Evolutionary conservation across 1,139 yeast genomes (phyloP).

Genomic region (Torulaspora pretoriensis): DNA sequence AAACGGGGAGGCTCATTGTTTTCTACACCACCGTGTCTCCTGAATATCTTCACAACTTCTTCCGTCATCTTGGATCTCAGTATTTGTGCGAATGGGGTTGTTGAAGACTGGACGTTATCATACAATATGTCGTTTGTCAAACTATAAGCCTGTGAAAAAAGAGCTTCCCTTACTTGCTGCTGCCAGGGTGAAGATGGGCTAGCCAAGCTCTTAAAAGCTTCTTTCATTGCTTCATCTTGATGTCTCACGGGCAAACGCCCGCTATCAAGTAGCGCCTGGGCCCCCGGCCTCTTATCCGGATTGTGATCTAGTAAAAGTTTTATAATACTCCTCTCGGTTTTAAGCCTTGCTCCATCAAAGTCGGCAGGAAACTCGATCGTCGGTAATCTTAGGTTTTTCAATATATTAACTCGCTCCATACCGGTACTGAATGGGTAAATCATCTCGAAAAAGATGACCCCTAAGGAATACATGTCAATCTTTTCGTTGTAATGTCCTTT

Average conservation of each 20-base stretch:
- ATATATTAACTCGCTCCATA: slow-evolving; percentile 81
- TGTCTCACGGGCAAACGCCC: slow-evolving; percentile 84
- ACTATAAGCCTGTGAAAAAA: slow-evolving; percentile 79
- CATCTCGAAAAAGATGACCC: slow-evolving; percentile 95
- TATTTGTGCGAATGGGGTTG: slow-evolving; percentile 38
- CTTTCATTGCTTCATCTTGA: slow-evolving; percentile 84
- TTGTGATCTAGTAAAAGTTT: slow-evolving; percentile 66
- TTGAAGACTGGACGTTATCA: slow-evolving; percentile 44
- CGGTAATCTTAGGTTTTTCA: slow-evolving; percentile 57
- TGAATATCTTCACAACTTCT: slow-evolving; percentile 57
- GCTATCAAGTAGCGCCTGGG: slow-evolving; percentile 66
- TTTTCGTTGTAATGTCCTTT: slow-evolving; percentile 78
- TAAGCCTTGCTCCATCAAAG: slow-evolving; percentile 49
- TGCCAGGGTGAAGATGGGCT: slow-evolving; percentile 95
- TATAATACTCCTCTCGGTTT: slow-evolving; percentile 63
- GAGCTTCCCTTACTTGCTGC: slow-evolving; percentile 78
- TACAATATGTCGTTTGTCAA: slow-evolving; percentile 78
- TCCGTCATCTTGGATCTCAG: slow-evolving; percentile 47
- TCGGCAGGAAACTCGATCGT: slow-evolving; percentile 63
- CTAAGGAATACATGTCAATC: slow-evolving; percentile 93
- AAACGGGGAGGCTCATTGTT: slow-evolving; percentile 56
- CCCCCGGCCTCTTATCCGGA: slow-evolving; percentile 75
- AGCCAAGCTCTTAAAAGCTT: slow-evolving; percentile 77
- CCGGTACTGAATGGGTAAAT: slow-evolving; percentile 75
- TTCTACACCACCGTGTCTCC: slow-evolving; percentile 82